Conservation (phyloP, 2,329 filamentous ascomycete species). For the Ascochyta lentis region DNA sequence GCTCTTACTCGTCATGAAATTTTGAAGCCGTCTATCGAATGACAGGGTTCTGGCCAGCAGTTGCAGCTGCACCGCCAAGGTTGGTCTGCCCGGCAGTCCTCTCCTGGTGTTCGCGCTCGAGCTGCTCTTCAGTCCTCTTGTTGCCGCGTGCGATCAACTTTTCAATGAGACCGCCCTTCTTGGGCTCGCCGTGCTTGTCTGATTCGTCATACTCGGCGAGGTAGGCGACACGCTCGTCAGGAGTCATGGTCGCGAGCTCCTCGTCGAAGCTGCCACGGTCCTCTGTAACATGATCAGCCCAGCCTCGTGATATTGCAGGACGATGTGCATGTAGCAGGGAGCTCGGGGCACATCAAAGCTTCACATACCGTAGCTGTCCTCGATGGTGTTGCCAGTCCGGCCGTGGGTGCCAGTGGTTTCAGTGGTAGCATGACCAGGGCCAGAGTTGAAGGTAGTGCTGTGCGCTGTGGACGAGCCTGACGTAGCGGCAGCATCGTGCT, state of each 20-base stretch:
- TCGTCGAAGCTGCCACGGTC: constrained; percentile 42
- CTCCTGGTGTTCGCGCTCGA: constrained; percentile 34
- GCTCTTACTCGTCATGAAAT: constrained; percentile 12
- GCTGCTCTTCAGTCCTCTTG: constrained; percentile 45
- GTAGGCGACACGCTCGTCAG: constrained; percentile 44
- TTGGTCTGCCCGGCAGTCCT: constrained; percentile 24
- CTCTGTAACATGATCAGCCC: constrained; percentile 27
- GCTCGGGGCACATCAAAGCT: not conserved
- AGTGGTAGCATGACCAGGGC: constrained; percentile 25
- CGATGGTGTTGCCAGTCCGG: constrained; percentile 13
- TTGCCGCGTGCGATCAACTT: constrained; percentile 45
- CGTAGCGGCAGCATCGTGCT: constrained; percentile 23
- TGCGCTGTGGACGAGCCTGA: constrained; percentile 10
- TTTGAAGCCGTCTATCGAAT: constrained; percentile 7
- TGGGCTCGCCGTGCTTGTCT: constrained; percentile 39
- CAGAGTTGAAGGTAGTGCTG: constrained; percentile 18
- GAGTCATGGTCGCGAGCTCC: constrained; percentile 42
- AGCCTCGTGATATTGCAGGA: not conserved
- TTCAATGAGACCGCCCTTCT: constrained; percentile 43
- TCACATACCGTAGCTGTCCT: constrained; percentile 14
- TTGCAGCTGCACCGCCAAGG: constrained; percentile 6
- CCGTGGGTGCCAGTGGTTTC: constrained; percentile 25
- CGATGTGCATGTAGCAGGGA: not conserved
- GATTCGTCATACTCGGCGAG: constrained; percentile 46
- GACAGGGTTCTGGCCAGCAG: constrained; percentile 19